Base-by-base conservation (phyloP, 192 early-diverging fungal genomes). In the Kickxella alabastrina region DNA sequence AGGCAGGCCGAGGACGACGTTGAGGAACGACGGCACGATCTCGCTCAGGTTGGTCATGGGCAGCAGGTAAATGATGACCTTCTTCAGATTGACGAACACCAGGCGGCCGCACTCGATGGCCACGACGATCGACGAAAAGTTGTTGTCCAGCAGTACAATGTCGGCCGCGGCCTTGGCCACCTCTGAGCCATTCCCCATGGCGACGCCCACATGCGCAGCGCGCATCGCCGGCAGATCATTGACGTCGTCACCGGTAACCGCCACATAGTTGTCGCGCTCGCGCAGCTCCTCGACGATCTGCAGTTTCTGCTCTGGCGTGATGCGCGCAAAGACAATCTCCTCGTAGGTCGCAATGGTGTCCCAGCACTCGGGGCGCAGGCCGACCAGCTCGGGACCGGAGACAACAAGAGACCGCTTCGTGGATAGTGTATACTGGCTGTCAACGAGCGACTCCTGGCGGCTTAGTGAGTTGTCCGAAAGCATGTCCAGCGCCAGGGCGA, bases 221-320 rank as follows among this genome's bases (percentile, higher is more conserved):
- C 87, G 91, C 42, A 97, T 79, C n/a, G 93, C 90, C 17, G 92
- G 90, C 38, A 90, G 81, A 52, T 96, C 93, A 59, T 94, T 94
- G 10, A 90, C 88, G 44, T 91, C 93, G 62, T 96, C 93, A 49
- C 93, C 93, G 21, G 90, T 92, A n/a, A 93, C 89, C 2, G 84
- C 92, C 8, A 96, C 90, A 5, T 80, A 57, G 51, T 78, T 72
- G 35, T 81, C 85, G 55, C 88, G 84, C 8, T 65, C 69, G 49
- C 88, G 82, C 44, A 89, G 77, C 54, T 85, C 79, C 49, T 85
- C 78, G 25, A 95, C 86, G 52, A 94, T 89, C 65, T 80, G 63
- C 15, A 92, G 80, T 59, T 93, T 93, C 60, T 92, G 92, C 49
- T 90, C 88, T 9, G 92, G 89, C 15, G 87, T 86, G 18, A 89